These are phyloP conservation scores for Pachysandra terminalis DNA, from an alignment of 164 flowering plant species.

Conservation along the genomic window DNA sequence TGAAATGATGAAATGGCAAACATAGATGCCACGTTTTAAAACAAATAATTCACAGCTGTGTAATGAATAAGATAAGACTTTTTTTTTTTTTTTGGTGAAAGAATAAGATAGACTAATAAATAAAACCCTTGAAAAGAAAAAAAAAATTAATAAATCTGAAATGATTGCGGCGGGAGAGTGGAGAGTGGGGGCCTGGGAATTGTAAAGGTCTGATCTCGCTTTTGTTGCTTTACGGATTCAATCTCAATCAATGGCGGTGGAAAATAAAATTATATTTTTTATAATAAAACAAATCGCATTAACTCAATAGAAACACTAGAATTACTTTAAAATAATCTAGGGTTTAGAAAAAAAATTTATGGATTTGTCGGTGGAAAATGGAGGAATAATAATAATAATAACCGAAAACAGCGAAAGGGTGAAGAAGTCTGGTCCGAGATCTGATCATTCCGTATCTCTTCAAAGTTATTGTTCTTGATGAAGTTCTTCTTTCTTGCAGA, in stretches of 20 bases:
- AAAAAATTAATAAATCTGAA: conserved; percentile 3
- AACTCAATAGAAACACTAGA: neutral
- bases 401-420: neutral
- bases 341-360: neutral
- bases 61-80: no score
- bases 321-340: neutral
- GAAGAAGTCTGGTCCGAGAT: neutral
- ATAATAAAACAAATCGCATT: neutral
- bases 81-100: no score
- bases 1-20: no score
- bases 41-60: no score
- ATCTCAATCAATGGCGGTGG: conserved; percentile 14
- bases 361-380: conserved; percentile 19
- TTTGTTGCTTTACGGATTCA: neutral
- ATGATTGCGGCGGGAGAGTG: conserved; percentile 22
- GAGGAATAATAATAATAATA: neutral
- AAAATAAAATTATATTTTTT: neutral
- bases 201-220: neutral
- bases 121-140: no score
- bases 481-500: conserved; percentile 11
- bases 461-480: no score
- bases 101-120: no score
- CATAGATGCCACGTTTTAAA: no score
- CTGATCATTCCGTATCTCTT: conserved; percentile 9
- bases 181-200: conserved; percentile 12